phyloP scores from a whole-genome alignment of 2,329 filamentous ascomycete genomes.

The Alternaria sp. region DNA sequence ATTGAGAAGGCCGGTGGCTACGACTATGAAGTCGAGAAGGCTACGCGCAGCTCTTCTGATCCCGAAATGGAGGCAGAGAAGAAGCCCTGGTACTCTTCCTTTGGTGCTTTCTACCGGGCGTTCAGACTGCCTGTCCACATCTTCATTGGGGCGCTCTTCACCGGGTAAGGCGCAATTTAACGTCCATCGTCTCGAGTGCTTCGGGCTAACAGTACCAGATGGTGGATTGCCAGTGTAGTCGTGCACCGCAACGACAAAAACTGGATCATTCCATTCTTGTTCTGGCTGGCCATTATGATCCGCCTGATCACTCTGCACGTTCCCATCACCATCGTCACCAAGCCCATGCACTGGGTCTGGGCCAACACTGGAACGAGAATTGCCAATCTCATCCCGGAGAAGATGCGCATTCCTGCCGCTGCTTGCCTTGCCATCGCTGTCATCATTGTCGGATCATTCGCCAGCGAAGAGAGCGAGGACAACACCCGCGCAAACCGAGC shows the following conservation, averaged over 20 bases:
- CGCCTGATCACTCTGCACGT: constrained; percentile 78
- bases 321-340: constrained; percentile 69
- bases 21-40: constrained; percentile 51
- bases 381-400: constrained; percentile 69
- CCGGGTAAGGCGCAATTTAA: constrained; percentile 52
- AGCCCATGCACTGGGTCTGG: constrained; percentile 72
- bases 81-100: constrained; percentile 25
- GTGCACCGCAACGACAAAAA: constrained; percentile 75
- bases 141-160: constrained; percentile 58
- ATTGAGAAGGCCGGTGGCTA: constrained; percentile 44
- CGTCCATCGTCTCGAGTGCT: constrained; percentile 1
- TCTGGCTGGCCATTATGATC: constrained; percentile 77
- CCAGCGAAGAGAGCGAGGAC: constrained; percentile 70
- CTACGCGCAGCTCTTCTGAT: constrained; percentile 37
- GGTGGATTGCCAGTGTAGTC: constrained; percentile 79
- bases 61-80: constrained; percentile 24
- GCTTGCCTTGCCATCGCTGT: constrained; percentile 70
- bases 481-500: constrained; percentile 83
- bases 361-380: constrained; percentile 65
- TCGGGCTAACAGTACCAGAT: constrained; percentile 51
- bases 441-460: constrained; percentile 80
- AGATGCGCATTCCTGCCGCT: constrained; percentile 67
- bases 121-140: constrained; percentile 52
- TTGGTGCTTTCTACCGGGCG: constrained; percentile 38
- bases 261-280: constrained; percentile 83